A percentile compares a stretch with the other conserved stretches of the same genome.
Evolutionary conservation across 495 filamentous ascomycete species (phyloP).

Genomic region (Penicillium desertorum): DNA sequence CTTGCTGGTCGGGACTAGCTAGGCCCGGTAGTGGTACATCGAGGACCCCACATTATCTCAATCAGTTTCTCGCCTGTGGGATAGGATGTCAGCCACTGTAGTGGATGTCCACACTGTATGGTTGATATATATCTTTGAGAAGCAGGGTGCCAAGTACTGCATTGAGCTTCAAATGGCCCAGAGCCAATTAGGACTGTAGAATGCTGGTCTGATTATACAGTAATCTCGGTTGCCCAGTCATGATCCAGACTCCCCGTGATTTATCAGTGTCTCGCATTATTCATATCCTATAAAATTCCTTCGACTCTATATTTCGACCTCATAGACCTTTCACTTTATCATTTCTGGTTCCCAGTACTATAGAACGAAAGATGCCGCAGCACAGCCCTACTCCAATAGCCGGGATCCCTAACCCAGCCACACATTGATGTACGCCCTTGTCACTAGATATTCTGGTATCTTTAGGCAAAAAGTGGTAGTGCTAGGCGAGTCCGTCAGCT

Average conservation of each 20-base stretch:
- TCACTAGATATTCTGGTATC: constrained; percentile 23
- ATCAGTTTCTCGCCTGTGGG: background rate
- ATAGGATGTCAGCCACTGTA: background rate
- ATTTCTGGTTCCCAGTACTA: background rate
- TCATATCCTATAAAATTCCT: too few relatives aligned
- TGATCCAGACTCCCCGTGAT: too few relatives aligned
- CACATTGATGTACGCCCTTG: constrained; percentile 35
- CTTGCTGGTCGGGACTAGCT: background rate
- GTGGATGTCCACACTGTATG: background rate
- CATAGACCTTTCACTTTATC: background rate
- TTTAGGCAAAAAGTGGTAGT: constrained; percentile 29
- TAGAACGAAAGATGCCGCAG: background rate
- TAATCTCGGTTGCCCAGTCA: too few relatives aligned
- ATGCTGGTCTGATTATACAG: background rate
- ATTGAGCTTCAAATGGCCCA: background rate
- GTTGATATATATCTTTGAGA: background rate
- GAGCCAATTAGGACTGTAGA: background rate
- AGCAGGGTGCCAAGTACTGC: background rate
- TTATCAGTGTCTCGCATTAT: too few relatives aligned
- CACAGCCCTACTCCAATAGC: constrained; percentile 39
- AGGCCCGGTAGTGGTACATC: background rate
- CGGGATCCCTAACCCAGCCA: constrained; percentile 48
- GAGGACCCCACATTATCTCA: background rate
- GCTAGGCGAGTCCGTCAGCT: constrained; percentile 42
- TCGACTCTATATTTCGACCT: background rate